Base-by-base conservation (phyloP, 2,329 filamentous ascomycete species). In the Colletotrichum gigasporum region DNA sequence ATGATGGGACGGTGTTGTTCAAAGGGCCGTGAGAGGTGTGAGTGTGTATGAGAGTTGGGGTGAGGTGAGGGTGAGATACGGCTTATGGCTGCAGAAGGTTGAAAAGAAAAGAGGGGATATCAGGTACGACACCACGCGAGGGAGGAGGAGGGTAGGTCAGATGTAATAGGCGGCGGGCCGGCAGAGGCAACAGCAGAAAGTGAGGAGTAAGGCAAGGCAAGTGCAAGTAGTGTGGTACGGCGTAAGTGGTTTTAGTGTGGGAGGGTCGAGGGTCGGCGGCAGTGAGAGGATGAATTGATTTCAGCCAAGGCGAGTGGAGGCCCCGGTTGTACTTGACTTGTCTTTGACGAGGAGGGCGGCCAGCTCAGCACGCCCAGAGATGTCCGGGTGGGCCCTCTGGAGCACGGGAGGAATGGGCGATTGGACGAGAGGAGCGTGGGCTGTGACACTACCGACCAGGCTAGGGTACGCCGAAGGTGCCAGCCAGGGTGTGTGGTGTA, bases 371-470 rank as follows among this genome's bases (percentile, higher is more conserved):
- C 62, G 63, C 63, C 63, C 52, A 65, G 62, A 65, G 62, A 62
- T 62, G 62, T 37, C 65, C 55, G 22, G 42, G 58, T 67, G 67
- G 67, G 45, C 61, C 44, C 30, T 55, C 58, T 63, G 62, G 62
- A 62, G 62, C 62, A 44, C 59, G 56, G 67, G 57, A 66, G 66
- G 67, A 66, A 66, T 55, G 66, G 69, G 69, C 71, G 74, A 76
- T 75, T 76, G 74, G 74, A 61, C 69, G 66, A 63, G 66, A 69
- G 66, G 66, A 48, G 69, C 63, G 72, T 69, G 66, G 72, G 72
- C 72, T 76, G 74, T 75, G 72, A 76, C 74, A 65, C 59, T 58
- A 65, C 62, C 37, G 41, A 62, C 56, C 56, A 61, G 50, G 51
- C 58, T 63, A 63, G 63, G 63, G 51, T 63, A 58, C 63, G 51